Percentiles rank a stretch among this genome's conserved stretches.
phyloP scores from a whole-genome alignment of 495 filamentous ascomycete genomes.

The Podospora pseudocomata region DNA sequence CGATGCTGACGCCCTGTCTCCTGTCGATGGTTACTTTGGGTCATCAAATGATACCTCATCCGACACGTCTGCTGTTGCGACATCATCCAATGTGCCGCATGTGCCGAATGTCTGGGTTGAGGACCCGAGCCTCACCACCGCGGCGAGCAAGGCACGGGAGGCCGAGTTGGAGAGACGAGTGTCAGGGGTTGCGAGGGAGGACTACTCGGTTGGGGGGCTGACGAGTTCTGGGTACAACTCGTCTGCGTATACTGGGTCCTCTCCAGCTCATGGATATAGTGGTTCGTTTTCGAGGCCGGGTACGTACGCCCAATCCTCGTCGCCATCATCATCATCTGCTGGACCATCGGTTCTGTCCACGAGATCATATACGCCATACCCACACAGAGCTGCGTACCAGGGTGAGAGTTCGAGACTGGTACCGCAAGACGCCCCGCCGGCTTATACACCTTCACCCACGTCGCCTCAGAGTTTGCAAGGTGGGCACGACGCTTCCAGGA shows the following conservation, averaged over 20 bases:
- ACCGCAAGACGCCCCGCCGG: conserved; percentile 44
- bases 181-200: neutral
- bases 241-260: neutral
- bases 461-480: conserved; percentile 22
- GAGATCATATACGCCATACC: conserved; percentile 26
- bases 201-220: neutral
- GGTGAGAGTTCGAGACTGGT: conserved; percentile 24
- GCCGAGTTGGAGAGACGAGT: conserved; percentile 31
- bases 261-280: conserved; percentile 7
- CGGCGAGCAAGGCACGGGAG: conserved; percentile 42
- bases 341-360: conserved; percentile 20
- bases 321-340: conserved; percentile 20
- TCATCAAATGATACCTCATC: neutral
- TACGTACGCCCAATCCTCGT: conserved; percentile 27
- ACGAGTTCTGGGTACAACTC: conserved; percentile 9
- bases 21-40: conserved; percentile 43
- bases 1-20: conserved; percentile 35
- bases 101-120: conserved; percentile 43
- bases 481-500: conserved; percentile 19
- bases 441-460: conserved; percentile 42
- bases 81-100: conserved; percentile 36
- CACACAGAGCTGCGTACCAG: conserved; percentile 13
- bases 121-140: conserved; percentile 29
- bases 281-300: conserved; percentile 13
- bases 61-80: conserved; percentile 1